Conservation (phyloP, 495 filamentous ascomycete genomes). For the Trichoderma virens region DNA sequence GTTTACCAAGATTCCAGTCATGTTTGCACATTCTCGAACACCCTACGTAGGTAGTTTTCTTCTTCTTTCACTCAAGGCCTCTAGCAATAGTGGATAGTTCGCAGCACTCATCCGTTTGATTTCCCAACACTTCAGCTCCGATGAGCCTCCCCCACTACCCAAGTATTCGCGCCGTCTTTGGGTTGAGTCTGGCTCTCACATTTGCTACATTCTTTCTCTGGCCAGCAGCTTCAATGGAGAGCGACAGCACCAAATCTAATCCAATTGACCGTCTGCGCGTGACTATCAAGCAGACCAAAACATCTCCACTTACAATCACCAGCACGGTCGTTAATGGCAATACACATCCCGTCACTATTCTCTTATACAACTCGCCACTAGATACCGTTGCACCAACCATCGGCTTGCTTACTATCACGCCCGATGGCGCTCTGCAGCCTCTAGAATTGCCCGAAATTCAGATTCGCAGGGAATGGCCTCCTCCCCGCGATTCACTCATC, state of each 20-base stretch:
- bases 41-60: too few relatives aligned
- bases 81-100: too few relatives aligned
- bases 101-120: too few relatives aligned
- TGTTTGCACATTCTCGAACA: too few relatives aligned
- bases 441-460: slow-evolving; percentile 35
- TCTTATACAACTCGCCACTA: slow-evolving; percentile 43
- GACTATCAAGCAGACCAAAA: slow-evolving; percentile 21
- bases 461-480: slow-evolving; percentile 38
- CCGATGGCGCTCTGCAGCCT: slow-evolving; percentile 22
- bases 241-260: slow-evolving; percentile 10
- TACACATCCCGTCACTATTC: slow-evolving; percentile 34
- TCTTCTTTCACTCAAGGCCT: too few relatives aligned
- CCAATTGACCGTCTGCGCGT: slow-evolving; percentile 21
- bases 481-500: slow-evolving; percentile 33
- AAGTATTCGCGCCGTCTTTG: background rate
- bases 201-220: slow-evolving; percentile 8
- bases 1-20: too few relatives aligned
- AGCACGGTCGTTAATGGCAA: slow-evolving; percentile 37
- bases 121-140: too few relatives aligned
- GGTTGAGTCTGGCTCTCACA: background rate
- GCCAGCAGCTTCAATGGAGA: slow-evolving; percentile 14
- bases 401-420: slow-evolving; percentile 37
- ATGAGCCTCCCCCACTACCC: background rate
- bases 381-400: slow-evolving; percentile 38
- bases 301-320: slow-evolving; percentile 18